Conservation (phyloP, 1,284 basidiomycete genomes). For the Porogramme epimiltina region DNA sequence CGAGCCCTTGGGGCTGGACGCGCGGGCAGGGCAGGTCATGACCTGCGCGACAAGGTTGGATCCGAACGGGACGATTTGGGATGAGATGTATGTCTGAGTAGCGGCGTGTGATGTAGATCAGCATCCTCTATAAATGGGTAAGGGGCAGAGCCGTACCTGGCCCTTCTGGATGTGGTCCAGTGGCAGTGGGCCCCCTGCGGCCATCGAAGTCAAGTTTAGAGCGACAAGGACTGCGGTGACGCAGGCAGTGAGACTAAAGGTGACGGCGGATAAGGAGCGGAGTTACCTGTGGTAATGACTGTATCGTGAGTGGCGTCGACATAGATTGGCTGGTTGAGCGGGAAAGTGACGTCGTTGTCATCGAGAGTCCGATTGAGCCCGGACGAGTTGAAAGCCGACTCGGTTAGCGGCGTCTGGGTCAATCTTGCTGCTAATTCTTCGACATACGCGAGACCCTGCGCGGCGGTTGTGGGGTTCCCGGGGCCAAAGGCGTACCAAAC, state of each 20-base stretch:
- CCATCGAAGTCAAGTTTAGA: constrained; percentile 63
- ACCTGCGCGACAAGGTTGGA: constrained; percentile 63
- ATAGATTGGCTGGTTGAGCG: constrained; percentile 59
- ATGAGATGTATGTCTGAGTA: constrained; percentile 46
- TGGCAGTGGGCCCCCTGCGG: constrained; percentile 55
- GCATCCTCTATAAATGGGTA: neutral
- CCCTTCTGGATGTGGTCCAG: constrained; percentile 57
- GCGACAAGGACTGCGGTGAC: constrained; percentile 48
- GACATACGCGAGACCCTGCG: constrained; percentile 68
- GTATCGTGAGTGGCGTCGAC: constrained; percentile 59
- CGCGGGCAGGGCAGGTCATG: constrained; percentile 45
- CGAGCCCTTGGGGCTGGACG: constrained; percentile 37
- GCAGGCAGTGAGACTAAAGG: neutral
- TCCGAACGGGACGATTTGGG: constrained; percentile 55
- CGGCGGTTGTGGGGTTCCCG: constrained; percentile 54
- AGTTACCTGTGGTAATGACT: constrained; percentile 41
- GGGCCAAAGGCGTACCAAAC: constrained; percentile 62
- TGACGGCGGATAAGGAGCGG: neutral
- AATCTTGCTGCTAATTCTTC: constrained; percentile 56
- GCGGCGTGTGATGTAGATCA: neutral
- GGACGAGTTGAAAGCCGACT: constrained; percentile 53
- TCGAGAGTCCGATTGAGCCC: constrained; percentile 57
- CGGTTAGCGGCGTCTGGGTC: constrained; percentile 48
- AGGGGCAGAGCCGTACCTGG: too few species aligned
- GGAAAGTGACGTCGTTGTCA: constrained; percentile 54